Evolutionary conservation across 352 stramenopile genomes (phyloP), one percentile per base, ranked within the genome.

Genomic region (Pythium sukuiense): DNA sequence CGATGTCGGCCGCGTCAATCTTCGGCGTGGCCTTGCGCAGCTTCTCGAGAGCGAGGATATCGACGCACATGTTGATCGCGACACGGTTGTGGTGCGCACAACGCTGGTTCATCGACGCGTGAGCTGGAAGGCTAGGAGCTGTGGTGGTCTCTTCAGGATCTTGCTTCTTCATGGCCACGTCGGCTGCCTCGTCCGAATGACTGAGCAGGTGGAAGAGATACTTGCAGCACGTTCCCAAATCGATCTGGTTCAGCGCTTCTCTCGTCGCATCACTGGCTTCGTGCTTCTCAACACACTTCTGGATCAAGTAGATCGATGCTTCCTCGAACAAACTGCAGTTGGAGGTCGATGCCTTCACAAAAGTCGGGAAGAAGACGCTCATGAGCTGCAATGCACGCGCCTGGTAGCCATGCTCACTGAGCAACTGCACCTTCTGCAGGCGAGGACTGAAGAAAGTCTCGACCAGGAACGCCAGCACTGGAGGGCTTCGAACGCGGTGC

Each of bases 31-130:
- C 61, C 18, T 58, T 66, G 3, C 61, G 59, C 13, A 90, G 62
- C n/a, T 80, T 71, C 55, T 83, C 80, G n/a, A 92, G 57, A 2
- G 83, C 81, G 14, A 92, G 60, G n/a, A 92, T 71, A 54, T 89
- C 83, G 48, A 92, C 70, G 59, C 76, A 88, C 59, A 92, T 79
- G 46, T 86, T 87, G 58, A 92, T 82, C 0, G 79, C 80, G 32
- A 89, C 81, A 2, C 83, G 79, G 52, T 92, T 92, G 61, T 89
- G 79, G 46, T 92, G 83, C n/a, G 83, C 81, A 41, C 83, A 89
- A 13, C 61, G 50, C 20, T 72, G 59, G n/a, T 67, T 65, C 3
- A 59, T 29, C 7, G 37, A 54, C n/a, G 58, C 60, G n/a, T 35
- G 1, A 12, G 59, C 0, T 48, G 49, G 57, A 13, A 30, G 8